Evolutionary conservation across 192 early-diverging fungal species (phyloP).

Genomic region (Backusella mclennaniae): DNA sequence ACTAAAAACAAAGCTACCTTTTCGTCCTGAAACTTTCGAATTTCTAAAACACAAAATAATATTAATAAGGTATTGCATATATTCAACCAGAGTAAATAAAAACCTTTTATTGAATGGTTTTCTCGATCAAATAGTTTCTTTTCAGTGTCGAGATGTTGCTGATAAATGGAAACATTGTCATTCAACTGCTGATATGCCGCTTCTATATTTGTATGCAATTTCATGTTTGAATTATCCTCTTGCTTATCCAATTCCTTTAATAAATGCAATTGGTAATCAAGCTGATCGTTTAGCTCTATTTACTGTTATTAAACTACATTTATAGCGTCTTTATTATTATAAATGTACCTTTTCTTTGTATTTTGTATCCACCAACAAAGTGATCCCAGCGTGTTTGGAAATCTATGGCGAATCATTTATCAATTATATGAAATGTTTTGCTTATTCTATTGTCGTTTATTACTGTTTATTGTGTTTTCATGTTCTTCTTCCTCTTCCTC

Average conservation of each 20-base stretch:
- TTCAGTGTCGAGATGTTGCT: constrained; percentile 13
- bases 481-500: not conserved
- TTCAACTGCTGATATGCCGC: constrained; percentile 7
- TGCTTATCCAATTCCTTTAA: constrained; percentile 20
- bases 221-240: constrained; percentile 5
- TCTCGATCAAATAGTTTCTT: constrained; percentile 13
- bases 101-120: constrained; percentile 17
- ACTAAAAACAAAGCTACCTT: constrained; percentile 11
- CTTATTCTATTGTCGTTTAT: not conserved
- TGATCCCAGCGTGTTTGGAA: not conserved
- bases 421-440: not conserved
- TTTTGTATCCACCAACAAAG: not conserved
- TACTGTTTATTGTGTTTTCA: not conserved
- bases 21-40: constrained; percentile 25
- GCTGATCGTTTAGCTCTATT: not conserved
- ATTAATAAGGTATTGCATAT: too few species aligned
- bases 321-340: not conserved
- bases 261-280: not conserved
- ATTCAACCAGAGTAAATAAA: too few species aligned
- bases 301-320: not conserved
- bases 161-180: not conserved
- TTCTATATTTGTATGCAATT: constrained; percentile 21
- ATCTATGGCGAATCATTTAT: not conserved
- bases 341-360: not conserved
- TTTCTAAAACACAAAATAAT: not conserved